Conservation (phyloP, 108 stramenopile species). For the Nitzschia inconspicua region DNA sequence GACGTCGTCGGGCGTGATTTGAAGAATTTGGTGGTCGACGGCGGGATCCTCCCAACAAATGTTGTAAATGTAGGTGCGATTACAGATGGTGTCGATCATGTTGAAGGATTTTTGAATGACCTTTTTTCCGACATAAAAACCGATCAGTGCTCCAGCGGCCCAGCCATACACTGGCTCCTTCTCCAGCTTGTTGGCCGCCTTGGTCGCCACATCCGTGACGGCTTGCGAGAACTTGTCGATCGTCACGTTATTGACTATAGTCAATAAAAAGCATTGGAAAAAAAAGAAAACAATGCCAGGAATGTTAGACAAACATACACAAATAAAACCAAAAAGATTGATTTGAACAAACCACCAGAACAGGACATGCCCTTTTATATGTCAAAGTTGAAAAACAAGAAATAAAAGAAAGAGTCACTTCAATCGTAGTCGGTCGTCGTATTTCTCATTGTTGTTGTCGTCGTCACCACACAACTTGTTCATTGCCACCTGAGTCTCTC, state of each 20-base stretch:
- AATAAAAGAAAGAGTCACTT: too few species aligned
- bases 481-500: too few species aligned
- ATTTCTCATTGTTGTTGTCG: too few species aligned
- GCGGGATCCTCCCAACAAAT: slow-evolving; percentile 69
- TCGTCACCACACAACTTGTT: too few species aligned
- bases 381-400: too few species aligned
- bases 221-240: slow-evolving; percentile 4
- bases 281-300: not conserved
- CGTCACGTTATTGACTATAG: not conserved
- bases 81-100: slow-evolving; percentile 54
- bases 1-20: slow-evolving; percentile 47
- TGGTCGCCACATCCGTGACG: not conserved
- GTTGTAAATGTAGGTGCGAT: slow-evolving; percentile 67
- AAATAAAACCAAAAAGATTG: too few species aligned
- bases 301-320: not conserved
- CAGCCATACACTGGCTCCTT: not conserved
- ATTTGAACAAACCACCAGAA: too few species aligned
- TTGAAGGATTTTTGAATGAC: slow-evolving; percentile 29
- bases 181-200: not conserved
- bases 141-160: slow-evolving; percentile 19
- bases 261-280: too few species aligned
- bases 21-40: slow-evolving; percentile 51
- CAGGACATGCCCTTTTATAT: too few species aligned
- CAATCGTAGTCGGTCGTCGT: too few species aligned
- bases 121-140: slow-evolving; percentile 11